Evolutionary conservation across 2,329 filamentous ascomycete genomes (phyloP).

Genomic region (Myriosclerotinia scirpicola): DNA sequence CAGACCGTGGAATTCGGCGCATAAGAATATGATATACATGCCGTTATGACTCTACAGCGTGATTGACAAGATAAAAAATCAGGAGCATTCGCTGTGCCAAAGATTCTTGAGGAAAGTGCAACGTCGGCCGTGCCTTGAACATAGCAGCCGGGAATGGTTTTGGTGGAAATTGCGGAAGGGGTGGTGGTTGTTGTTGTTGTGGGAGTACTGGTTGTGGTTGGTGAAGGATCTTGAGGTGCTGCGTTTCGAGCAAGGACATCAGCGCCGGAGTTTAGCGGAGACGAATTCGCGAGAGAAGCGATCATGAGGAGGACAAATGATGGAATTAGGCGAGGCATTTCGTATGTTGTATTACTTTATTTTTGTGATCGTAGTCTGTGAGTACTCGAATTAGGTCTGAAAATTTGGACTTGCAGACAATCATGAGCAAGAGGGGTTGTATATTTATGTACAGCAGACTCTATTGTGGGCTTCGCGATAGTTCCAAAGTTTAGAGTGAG

Average conservation of each 20-base stretch:
- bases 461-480: neutral
- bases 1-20: neutral
- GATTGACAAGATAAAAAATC: neutral
- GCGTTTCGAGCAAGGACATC: neutral
- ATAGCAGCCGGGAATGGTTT: conserved; percentile 17
- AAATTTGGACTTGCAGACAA: neutral
- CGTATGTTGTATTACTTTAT: neutral
- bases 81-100: neutral
- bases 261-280: neutral
- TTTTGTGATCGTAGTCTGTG: neutral
- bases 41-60: neutral
- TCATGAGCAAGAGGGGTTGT: neutral
- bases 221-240: neutral
- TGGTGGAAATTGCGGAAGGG: conserved; percentile 2
- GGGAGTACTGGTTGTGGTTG: neutral
- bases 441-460: neutral
- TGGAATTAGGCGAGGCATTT: conserved; percentile 1
- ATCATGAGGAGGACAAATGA: neutral
- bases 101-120: neutral
- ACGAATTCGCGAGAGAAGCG: neutral
- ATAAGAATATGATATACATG: conserved; percentile 21
- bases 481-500: neutral
- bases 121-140: conserved; percentile 13
- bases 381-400: neutral
- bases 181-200: conserved; percentile 1